Percentiles rank a stretch among this genome's conserved stretches.
Conservation (phyloP, 2,329 filamentous ascomycete genomes). For the Pseudogymnoascus sp. region DNA sequence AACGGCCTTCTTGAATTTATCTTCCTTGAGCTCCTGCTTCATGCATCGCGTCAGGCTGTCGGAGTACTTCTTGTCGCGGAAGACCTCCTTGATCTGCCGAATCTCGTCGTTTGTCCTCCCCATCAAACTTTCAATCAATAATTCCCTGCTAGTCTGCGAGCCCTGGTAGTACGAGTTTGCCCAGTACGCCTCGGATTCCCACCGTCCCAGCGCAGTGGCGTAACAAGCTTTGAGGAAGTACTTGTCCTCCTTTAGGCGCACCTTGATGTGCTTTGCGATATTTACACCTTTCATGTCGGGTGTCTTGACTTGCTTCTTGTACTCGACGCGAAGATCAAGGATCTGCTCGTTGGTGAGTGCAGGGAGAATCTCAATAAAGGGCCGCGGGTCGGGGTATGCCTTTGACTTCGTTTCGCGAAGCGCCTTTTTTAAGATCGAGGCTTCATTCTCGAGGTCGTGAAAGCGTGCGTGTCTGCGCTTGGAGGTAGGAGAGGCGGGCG, state of each 20-base stretch:
- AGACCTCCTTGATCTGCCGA: slow-evolving; percentile 73
- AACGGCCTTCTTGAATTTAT: slow-evolving; percentile 90
- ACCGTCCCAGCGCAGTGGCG: slow-evolving; percentile 76
- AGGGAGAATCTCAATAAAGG: slow-evolving; percentile 76
- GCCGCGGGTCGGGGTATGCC: slow-evolving; percentile 53
- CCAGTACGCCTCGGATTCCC: slow-evolving; percentile 95
- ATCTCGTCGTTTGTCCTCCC: slow-evolving; percentile 85
- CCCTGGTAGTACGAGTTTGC: slow-evolving; percentile 96
- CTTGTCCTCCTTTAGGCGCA: slow-evolving; percentile 62
- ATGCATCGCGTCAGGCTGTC: slow-evolving; percentile 78
- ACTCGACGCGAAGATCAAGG: slow-evolving; percentile 74
- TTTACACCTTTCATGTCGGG: slow-evolving; percentile 72
- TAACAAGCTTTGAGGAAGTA: slow-evolving; percentile 88
- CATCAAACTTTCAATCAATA: slow-evolving; percentile 89
- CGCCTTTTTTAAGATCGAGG: slow-evolving; percentile 64
- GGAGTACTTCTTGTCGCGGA: slow-evolving; percentile 83
- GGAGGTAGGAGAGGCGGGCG: slow-evolving; percentile 44
- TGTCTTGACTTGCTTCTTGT: slow-evolving; percentile 82
- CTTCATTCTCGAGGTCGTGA: slow-evolving; percentile 76
- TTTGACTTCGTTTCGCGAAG: slow-evolving; percentile 52
- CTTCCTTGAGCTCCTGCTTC: slow-evolving; percentile 84
- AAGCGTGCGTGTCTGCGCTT: slow-evolving; percentile 60
- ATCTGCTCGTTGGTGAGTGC: slow-evolving; percentile 79
- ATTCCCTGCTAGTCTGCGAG: slow-evolving; percentile 71
- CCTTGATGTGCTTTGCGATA: slow-evolving; percentile 75